Percentiles rank a stretch among this genome's conserved stretches.
Evolutionary conservation across 768 basidiomycete genomes (phyloP).

Genomic region (Hygrophoropsis aurantiaca): DNA sequence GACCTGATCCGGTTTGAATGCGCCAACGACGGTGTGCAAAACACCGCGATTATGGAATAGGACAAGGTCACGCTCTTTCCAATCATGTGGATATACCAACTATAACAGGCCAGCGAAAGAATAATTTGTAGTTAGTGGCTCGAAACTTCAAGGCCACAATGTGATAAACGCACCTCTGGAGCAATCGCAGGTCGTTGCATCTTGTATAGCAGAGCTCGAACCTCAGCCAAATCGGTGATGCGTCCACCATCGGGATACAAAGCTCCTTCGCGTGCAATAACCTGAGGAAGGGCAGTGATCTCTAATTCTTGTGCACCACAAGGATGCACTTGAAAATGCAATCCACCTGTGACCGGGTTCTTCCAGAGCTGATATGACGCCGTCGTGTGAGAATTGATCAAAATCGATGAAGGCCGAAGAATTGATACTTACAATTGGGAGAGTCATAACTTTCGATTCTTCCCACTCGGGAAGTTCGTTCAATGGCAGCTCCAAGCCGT

Average conservation of each 20-base stretch:
- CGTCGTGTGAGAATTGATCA: conserved; percentile 3
- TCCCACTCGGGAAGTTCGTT: conserved; percentile 81
- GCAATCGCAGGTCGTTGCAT: conserved; percentile 91
- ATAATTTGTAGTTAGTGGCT: conserved; percentile 2
- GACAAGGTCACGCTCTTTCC: conserved; percentile 66
- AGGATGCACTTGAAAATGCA: conserved; percentile 92
- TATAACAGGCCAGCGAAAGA: conserved; percentile 30
- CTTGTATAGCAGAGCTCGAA: conserved; percentile 73
- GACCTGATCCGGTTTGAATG: conserved; percentile 49
- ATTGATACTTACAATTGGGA: conserved; percentile 53
- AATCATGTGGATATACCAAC: conserved; percentile 89
- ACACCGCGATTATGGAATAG: conserved; percentile 75
- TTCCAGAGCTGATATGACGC: conserved; percentile 70
- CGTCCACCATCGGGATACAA: conserved; percentile 83
- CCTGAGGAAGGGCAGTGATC: conserved; percentile 70
- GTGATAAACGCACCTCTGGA: conserved; percentile 48
- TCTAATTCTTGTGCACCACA: conserved; percentile 68
- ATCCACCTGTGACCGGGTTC: conserved; percentile 78
- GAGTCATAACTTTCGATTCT: conserved; percentile 68
- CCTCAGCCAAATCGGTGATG: conserved; percentile 69
- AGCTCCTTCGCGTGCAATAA: conserved; percentile 55
- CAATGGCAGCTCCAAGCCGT: conserved; percentile 67
- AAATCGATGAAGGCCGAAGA: neutral
- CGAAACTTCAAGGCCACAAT: neutral
- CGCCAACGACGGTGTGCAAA: conserved; percentile 67